These are phyloP conservation scores for Arthroderma sp. DNA, from an alignment of 2,329 filamentous ascomycete genomes.

Conservation along the genomic window DNA sequence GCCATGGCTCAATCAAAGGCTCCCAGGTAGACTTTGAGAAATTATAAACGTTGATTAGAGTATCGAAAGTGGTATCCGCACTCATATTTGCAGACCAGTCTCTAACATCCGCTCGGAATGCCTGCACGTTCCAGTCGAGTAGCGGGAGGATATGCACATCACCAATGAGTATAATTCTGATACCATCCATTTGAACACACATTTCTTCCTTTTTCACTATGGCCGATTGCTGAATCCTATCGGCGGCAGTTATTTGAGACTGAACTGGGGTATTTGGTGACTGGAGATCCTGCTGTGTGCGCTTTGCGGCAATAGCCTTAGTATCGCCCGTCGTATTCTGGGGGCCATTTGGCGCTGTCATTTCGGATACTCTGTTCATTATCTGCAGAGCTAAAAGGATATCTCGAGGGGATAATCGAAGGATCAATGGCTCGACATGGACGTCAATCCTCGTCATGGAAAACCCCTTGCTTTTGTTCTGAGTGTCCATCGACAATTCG, in stretches of 20 bases:
- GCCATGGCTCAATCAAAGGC: constrained; percentile 90
- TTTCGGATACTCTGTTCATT: constrained; percentile 75
- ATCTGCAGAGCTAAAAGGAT: constrained; percentile 92
- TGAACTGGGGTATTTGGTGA: neutral
- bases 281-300: neutral
- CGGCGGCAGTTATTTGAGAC: neutral
- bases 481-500: constrained; percentile 72
- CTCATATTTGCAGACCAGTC: constrained; percentile 86
- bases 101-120: constrained; percentile 69
- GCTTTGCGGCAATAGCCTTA: constrained; percentile 12
- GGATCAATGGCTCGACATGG: constrained; percentile 79
- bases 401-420: constrained; percentile 83
- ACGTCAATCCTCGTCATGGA: constrained; percentile 67
- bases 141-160: constrained; percentile 93
- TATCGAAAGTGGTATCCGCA: constrained; percentile 80
- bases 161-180: constrained; percentile 87
- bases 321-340: constrained; percentile 24
- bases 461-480: constrained; percentile 46
- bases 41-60: constrained; percentile 95
- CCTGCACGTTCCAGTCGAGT: constrained; percentile 83
- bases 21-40: constrained; percentile 99
- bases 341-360: constrained; percentile 50
- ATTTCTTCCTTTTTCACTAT: constrained; percentile 64
- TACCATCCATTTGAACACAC: constrained; percentile 71
- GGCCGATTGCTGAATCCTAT: constrained; percentile 33